These are phyloP conservation scores for Phytophthora foliorum DNA, from an alignment of 352 stramenopile genomes.

Conservation along the genomic window DNA sequence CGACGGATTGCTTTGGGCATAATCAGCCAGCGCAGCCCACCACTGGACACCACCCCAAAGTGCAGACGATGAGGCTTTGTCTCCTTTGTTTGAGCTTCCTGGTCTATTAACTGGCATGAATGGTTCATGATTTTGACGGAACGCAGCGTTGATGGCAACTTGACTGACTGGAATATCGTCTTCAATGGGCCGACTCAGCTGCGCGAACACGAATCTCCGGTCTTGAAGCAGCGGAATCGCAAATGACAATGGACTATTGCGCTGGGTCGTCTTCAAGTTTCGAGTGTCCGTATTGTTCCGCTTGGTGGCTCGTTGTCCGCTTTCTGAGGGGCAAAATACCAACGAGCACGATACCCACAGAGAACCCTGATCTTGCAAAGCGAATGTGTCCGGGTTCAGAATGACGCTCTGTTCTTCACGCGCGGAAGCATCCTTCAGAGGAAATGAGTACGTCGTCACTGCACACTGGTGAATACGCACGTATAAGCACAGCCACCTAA, in stretches of 20 bases:
- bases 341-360: slow-evolving; percentile 52
- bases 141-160: slow-evolving; percentile 45
- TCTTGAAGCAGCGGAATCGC: slow-evolving; percentile 44
- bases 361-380: slow-evolving; percentile 33
- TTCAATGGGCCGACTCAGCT: slow-evolving; percentile 45
- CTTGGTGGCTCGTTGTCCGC: background rate
- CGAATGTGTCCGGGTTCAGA: slow-evolving; percentile 41
- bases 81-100: background rate
- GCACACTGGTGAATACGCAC: slow-evolving; percentile 41
- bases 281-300: background rate
- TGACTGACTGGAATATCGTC: slow-evolving; percentile 44
- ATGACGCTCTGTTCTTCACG: slow-evolving; percentile 35
- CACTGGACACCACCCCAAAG: slow-evolving; percentile 47
- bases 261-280: background rate
- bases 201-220: slow-evolving; percentile 43
- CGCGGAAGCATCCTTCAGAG: slow-evolving; percentile 25
- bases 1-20: slow-evolving; percentile 37
- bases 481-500: slow-evolving; percentile 46
- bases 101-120: slow-evolving; percentile 25
- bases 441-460: slow-evolving; percentile 50
- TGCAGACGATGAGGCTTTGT: slow-evolving; percentile 15
- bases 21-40: slow-evolving; percentile 48
- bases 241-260: slow-evolving; percentile 37
- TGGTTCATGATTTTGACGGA: slow-evolving; percentile 49
- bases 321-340: slow-evolving; percentile 42